These are phyloP conservation scores for Haplosporangium gracile DNA, from an alignment of 192 early-diverging fungal species.

Conservation along the genomic window DNA sequence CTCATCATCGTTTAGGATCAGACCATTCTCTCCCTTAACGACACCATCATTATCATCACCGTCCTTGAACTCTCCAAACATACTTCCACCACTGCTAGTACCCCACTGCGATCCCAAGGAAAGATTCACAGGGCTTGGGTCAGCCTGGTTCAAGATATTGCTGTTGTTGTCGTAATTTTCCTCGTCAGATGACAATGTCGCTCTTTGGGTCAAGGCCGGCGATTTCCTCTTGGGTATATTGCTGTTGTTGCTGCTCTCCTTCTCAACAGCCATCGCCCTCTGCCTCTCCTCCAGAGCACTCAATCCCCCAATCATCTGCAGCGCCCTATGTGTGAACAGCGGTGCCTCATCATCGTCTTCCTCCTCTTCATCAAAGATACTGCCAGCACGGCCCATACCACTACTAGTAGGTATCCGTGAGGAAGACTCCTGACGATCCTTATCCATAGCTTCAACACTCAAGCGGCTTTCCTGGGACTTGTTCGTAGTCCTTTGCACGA, in stretches of 20 bases:
- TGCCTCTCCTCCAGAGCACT: neutral
- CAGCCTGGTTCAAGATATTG: neutral
- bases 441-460: neutral
- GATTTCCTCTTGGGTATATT: slow-evolving; percentile 3
- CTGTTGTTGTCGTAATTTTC: neutral
- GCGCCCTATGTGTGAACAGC: slow-evolving; percentile 43
- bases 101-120: neutral
- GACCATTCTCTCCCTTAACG: neutral
- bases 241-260: neutral
- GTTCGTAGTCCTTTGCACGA: neutral
- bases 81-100: neutral
- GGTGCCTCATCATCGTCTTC: slow-evolving; percentile 48
- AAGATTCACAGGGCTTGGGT: neutral
- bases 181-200: neutral
- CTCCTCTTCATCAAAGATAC: slow-evolving; percentile 31
- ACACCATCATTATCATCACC: too few species aligned
- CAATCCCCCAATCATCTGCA: slow-evolving; percentile 38
- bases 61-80: neutral
- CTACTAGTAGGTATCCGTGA: slow-evolving; percentile 20
- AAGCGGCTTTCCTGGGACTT: neutral
- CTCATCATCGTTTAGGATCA: neutral
- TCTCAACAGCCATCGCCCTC: neutral
- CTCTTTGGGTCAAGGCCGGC: neutral
- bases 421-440: neutral
- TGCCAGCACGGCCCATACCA: slow-evolving; percentile 11